phyloP scores from a whole-genome alignment of 768 basidiomycete species.

The Xerocomellus amylosporus region DNA sequence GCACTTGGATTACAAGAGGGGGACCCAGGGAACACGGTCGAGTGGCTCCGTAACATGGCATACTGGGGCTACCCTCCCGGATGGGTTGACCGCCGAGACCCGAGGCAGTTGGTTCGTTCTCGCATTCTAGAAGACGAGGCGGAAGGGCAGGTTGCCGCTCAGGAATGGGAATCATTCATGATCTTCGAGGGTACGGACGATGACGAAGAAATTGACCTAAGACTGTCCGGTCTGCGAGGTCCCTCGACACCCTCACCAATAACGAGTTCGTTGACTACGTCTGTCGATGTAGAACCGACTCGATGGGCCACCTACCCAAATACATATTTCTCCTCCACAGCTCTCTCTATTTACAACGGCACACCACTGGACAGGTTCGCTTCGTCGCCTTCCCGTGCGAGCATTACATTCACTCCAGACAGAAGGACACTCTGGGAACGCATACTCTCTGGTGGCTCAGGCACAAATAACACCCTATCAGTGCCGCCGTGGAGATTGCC shows the following conservation, averaged over 20 bases:
- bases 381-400: slow-evolving; percentile 27
- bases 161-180: slow-evolving; percentile 26
- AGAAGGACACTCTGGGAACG: slow-evolving; percentile 41
- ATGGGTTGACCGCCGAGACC: slow-evolving; percentile 55
- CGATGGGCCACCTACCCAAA: slow-evolving; percentile 67
- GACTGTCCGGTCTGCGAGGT: background rate
- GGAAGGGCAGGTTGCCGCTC: background rate
- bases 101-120: slow-evolving; percentile 45
- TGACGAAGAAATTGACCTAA: slow-evolving; percentile 36
- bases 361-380: slow-evolving; percentile 30
- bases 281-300: background rate
- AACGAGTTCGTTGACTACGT: background rate
- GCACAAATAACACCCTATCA: background rate
- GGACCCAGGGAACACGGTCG: slow-evolving; percentile 37
- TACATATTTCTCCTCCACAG: slow-evolving; percentile 54
- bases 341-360: slow-evolving; percentile 53
- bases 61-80: slow-evolving; percentile 79
- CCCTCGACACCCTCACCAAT: slow-evolving; percentile 2
- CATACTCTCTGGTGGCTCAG: slow-evolving; percentile 27
- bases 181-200: slow-evolving; percentile 40
- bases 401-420: slow-evolving; percentile 35
- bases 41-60: slow-evolving; percentile 63
- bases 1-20: slow-evolving; percentile 46
- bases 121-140: slow-evolving; percentile 43
- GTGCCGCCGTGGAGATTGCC: slow-evolving; percentile 26